Percentiles rank a stretch among this genome's conserved stretches.
Evolutionary conservation across 441 rosid species (phyloP).

Genomic region (Mallotus japonicus): DNA sequence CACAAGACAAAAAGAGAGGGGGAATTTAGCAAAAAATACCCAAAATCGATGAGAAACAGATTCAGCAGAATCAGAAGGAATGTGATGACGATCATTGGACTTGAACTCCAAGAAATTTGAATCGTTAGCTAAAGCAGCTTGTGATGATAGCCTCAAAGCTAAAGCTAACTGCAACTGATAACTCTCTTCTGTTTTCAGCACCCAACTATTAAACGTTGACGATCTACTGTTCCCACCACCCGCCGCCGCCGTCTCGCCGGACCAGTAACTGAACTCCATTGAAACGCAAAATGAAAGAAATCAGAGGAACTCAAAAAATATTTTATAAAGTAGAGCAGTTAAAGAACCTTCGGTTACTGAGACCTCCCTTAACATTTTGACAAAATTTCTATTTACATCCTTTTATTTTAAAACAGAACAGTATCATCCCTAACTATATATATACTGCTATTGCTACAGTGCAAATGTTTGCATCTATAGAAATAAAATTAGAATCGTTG

Average conservation of each 20-base stretch:
- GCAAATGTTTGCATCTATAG: no score
- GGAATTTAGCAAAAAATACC: conserved; percentile 37
- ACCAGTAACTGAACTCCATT: conserved; percentile 8
- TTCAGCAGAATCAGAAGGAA: conserved; percentile 51
- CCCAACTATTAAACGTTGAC: conserved; percentile 64
- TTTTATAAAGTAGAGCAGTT: no score
- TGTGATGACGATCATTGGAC: conserved; percentile 35
- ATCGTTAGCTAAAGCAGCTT: conserved; percentile 76
- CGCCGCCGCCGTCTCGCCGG: conserved; percentile 1
- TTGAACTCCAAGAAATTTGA: conserved; percentile 67
- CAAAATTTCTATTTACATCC: no score
- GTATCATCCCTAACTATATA: no score
- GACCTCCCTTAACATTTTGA: no score
- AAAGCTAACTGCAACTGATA: conserved; percentile 90
- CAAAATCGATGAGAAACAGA: conserved; percentile 82
- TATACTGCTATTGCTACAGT: no score
- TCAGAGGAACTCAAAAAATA: no score
- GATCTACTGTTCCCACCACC: not conserved
- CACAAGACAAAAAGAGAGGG: not conserved
- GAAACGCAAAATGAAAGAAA: no score
- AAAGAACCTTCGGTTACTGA: no score
- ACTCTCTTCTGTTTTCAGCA: conserved; percentile 94
- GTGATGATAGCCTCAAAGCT: conserved; percentile 76
- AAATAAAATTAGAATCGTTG: no score
- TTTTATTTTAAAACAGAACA: no score